Conservation (phyloP, 768 basidiomycete genomes). For the Trametes villosa region DNA sequence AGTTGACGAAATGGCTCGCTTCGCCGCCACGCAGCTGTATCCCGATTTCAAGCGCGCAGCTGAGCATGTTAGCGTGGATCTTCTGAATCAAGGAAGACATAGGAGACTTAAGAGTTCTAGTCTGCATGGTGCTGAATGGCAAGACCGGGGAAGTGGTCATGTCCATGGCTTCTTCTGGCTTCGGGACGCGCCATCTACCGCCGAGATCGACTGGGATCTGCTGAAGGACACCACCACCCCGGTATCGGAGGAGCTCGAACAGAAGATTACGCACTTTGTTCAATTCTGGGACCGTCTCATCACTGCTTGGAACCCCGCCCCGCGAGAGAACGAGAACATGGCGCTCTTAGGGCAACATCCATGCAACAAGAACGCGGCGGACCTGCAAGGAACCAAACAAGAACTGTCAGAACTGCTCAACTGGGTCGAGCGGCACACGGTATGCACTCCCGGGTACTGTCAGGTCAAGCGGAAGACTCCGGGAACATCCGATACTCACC, state of each 20-base stretch:
- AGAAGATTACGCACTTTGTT: not conserved
- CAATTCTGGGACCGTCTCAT: not conserved
- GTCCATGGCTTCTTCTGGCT: conserved; percentile 1
- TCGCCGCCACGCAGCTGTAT: no score
- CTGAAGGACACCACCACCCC: not conserved
- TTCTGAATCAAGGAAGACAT: no score
- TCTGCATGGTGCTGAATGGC: no score
- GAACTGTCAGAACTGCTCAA: not conserved
- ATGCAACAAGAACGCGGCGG: not conserved
- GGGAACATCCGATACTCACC: not conserved
- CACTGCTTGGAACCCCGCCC: not conserved
- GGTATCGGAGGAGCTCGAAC: not conserved
- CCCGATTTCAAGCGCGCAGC: no score
- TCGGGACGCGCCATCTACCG: not conserved
- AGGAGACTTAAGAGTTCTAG: no score
- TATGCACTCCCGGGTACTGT: conserved; percentile 1
- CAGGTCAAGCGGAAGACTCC: not conserved
- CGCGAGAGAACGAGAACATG: not conserved
- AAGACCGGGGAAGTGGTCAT: conserved; percentile 3
- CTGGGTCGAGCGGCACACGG: conserved; percentile 1
- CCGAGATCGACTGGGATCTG: not conserved
- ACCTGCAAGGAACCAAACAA: not conserved
- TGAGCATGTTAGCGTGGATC: no score
- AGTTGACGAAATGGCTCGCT: no score
- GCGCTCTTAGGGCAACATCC: not conserved